phyloP scores from a whole-genome alignment of 768 basidiomycete genomes.

The Leccinum boreale region DNA sequence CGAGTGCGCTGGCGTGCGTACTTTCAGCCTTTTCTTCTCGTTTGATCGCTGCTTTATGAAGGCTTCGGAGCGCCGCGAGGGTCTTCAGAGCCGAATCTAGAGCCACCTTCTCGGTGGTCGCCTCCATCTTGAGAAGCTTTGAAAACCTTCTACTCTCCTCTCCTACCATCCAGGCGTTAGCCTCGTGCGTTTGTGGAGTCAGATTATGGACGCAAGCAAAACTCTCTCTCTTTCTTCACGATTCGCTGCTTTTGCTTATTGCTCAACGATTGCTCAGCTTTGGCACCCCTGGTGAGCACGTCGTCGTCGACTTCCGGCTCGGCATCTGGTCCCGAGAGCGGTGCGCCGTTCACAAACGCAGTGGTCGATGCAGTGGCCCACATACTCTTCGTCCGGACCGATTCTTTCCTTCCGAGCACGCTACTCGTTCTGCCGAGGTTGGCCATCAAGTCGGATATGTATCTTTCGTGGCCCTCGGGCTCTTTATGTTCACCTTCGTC shows the following conservation, averaged over 20 bases:
- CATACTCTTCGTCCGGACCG: constrained; percentile 19
- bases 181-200: not conserved
- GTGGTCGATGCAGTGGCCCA: constrained; percentile 12
- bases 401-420: constrained; percentile 16
- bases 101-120: constrained; percentile 61
- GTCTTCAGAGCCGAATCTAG: constrained; percentile 60
- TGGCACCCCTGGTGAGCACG: constrained; percentile 38
- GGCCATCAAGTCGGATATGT: not conserved
- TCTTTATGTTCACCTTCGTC: constrained; percentile 4
- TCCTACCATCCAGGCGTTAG: constrained; percentile 32
- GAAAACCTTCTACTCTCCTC: constrained; percentile 60
- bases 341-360: constrained; percentile 54
- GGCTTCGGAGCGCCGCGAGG: constrained; percentile 60
- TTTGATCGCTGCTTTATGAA: constrained; percentile 67
- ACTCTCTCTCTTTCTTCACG: constrained; percentile 49
- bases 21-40: constrained; percentile 59
- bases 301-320: constrained; percentile 40
- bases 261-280: constrained; percentile 47
- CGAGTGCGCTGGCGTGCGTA: constrained; percentile 50
- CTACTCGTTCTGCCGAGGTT: not conserved
- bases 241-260: constrained; percentile 52
- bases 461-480: constrained; percentile 2
- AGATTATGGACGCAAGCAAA: not conserved
- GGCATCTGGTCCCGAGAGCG: constrained; percentile 47
- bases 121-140: constrained; percentile 70